phyloP scores from a whole-genome alignment of 2,329 filamentous ascomycete genomes.

The Colletotrichum truncatum region DNA sequence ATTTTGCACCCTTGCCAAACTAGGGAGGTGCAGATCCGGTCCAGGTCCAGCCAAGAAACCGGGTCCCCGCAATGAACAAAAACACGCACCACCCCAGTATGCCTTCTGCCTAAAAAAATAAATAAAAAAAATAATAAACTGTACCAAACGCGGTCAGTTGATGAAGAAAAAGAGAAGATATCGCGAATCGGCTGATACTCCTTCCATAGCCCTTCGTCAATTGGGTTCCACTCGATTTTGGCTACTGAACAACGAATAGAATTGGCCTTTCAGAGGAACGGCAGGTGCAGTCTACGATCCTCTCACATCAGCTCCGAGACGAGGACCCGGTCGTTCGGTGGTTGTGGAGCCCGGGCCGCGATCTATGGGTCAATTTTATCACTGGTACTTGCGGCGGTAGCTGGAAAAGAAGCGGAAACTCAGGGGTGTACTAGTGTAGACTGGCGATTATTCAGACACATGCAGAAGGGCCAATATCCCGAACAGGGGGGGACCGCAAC shows the following conservation, averaged over 20 bases:
- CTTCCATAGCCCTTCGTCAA: too few species aligned
- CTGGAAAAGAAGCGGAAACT: neutral
- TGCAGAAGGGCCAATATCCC: constrained; percentile 3
- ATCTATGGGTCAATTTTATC: neutral
- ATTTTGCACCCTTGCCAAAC: neutral
- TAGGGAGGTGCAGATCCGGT: neutral
- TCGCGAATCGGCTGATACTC: neutral
- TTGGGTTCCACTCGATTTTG: neutral
- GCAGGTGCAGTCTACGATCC: neutral
- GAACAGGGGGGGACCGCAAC: neutral
- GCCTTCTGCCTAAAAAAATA: neutral
- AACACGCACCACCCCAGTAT: neutral
- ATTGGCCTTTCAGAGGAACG: too few species aligned
- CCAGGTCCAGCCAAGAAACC: neutral
- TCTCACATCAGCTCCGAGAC: constrained; percentile 1
- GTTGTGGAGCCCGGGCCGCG: neutral
- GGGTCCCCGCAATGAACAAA: neutral
- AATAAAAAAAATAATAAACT: neutral
- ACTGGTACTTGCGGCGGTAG: neutral
- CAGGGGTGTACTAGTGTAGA: too few species aligned
- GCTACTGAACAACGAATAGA: neutral
- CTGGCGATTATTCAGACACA: constrained; percentile 24
- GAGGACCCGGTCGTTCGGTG: neutral
- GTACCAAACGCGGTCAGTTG: too few species aligned
- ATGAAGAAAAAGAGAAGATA: too few species aligned